A percentile compares a stretch with the other conserved stretches of the same genome.
Evolutionary conservation across 305 asterid genomes (phyloP).

Genomic region (Solanum hybrid): DNA sequence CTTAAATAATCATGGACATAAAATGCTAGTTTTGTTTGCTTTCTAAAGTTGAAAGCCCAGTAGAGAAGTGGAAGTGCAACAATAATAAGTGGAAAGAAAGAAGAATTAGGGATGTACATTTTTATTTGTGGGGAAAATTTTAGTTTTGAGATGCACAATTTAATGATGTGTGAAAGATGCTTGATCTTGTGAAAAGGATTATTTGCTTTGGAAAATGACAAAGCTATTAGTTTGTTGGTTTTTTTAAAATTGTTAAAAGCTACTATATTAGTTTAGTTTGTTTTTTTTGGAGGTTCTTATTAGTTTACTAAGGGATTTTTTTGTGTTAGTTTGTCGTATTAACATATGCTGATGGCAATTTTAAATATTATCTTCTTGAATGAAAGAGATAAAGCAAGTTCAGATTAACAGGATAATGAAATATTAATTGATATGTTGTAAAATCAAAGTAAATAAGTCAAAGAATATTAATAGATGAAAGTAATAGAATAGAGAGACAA

Average conservation of each 20-base stretch:
- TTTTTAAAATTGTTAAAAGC: not conserved
- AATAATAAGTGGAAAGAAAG: constrained; percentile 13
- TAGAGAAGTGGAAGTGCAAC: constrained; percentile 21
- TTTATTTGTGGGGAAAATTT: not conserved
- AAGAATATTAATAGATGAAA: not conserved
- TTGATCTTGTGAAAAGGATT: not conserved
- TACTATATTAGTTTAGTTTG: not conserved
- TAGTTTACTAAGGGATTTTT: not conserved
- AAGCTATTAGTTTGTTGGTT: not conserved
- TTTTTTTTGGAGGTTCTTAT: not conserved
- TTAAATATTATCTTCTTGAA: not conserved
- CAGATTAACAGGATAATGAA: not conserved
- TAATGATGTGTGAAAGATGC: constrained; percentile 4
- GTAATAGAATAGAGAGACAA: not conserved
- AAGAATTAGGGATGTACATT: constrained; percentile 10
- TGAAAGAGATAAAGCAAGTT: not conserved
- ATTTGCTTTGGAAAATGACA: not conserved
- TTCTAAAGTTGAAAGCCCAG: constrained; percentile 14
- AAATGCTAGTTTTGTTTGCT: constrained; percentile 25
- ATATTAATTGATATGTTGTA: not conserved
- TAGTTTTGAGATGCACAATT: not conserved
- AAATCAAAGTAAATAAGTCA: not conserved
- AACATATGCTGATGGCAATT: not conserved
- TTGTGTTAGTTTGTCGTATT: not conserved
- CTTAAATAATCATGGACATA: constrained; percentile 37